Percentiles rank a stretch among this genome's conserved stretches.
Evolutionary conservation across 2,329 filamentous ascomycete species (phyloP).

Genomic region (Microdochium paspali): DNA sequence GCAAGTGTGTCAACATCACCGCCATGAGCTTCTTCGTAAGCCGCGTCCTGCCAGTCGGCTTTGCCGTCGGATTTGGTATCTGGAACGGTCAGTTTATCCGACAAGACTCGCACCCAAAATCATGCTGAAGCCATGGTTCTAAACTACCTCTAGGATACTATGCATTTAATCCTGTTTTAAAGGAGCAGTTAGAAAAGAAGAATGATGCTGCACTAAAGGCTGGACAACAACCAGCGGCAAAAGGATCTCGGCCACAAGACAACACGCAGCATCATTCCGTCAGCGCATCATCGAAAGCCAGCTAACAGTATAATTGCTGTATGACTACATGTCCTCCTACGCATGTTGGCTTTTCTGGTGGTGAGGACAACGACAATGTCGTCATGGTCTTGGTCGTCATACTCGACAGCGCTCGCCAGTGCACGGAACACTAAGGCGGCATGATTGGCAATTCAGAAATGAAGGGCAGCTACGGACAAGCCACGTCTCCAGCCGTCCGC

Average conservation of each 20-base stretch:
- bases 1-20: too few relatives aligned
- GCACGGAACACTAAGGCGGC: too few relatives aligned
- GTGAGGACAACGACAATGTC: too few relatives aligned
- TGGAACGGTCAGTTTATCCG: conserved; percentile 16
- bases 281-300: not conserved
- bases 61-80: conserved; percentile 20
- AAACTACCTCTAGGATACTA: conserved; percentile 11
- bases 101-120: not conserved
- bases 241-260: conserved; percentile 3
- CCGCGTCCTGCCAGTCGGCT: conserved; percentile 11
- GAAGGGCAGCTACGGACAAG: too few relatives aligned
- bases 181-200: conserved; percentile 8
- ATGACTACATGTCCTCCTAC: too few relatives aligned
- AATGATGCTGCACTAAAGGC: not conserved
- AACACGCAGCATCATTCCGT: not conserved
- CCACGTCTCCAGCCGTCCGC: too few relatives aligned
- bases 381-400: too few relatives aligned
- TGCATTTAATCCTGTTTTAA: conserved; percentile 11
- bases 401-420: too few relatives aligned
- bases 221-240: conserved; percentile 3
- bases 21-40: not conserved
- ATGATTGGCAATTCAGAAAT: too few relatives aligned
- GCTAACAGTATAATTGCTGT: too few relatives aligned
- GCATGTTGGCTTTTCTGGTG: too few relatives aligned
- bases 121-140: conserved; percentile 5